Conservation (phyloP, 345 rosid genomes). For the Raphanus sativus region DNA sequence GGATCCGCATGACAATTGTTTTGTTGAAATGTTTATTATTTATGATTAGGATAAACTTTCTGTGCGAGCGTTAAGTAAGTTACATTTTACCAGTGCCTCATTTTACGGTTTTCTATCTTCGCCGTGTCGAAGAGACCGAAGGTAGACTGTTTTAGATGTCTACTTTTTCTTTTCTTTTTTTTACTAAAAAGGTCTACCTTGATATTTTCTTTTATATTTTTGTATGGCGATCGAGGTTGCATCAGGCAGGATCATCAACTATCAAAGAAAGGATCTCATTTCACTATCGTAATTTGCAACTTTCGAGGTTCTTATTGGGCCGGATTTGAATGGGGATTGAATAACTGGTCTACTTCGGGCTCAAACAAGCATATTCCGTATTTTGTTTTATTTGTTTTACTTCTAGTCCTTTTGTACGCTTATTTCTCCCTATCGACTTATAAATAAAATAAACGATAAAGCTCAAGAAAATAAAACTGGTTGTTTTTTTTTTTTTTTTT, state of each 20-base stretch:
- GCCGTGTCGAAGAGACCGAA: neutral
- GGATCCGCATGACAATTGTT: conserved; percentile 8
- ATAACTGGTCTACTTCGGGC: neutral
- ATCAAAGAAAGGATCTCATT: neutral
- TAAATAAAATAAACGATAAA: neutral
- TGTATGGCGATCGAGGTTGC: too few species aligned
- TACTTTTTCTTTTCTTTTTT: too few species aligned
- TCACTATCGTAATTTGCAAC: neutral
- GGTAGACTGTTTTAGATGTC: neutral
- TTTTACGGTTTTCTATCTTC: neutral
- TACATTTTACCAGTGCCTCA: neutral
- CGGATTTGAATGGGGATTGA: neutral
- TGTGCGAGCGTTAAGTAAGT: neutral
- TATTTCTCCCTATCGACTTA: neutral
- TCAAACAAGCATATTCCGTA: neutral
- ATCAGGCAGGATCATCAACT: too few species aligned
- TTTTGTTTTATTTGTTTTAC: neutral
- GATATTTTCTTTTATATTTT: too few species aligned
- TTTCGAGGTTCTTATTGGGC: conserved; percentile 2
- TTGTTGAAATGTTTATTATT: neutral
- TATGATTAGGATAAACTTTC: neutral
- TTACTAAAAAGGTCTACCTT: too few species aligned
- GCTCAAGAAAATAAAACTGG: neutral
- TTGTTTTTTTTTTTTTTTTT: too few species aligned
- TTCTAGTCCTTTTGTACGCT: neutral